Conservation (phyloP, 2,329 filamentous ascomycete species). For the Colletotrichum sp. region DNA sequence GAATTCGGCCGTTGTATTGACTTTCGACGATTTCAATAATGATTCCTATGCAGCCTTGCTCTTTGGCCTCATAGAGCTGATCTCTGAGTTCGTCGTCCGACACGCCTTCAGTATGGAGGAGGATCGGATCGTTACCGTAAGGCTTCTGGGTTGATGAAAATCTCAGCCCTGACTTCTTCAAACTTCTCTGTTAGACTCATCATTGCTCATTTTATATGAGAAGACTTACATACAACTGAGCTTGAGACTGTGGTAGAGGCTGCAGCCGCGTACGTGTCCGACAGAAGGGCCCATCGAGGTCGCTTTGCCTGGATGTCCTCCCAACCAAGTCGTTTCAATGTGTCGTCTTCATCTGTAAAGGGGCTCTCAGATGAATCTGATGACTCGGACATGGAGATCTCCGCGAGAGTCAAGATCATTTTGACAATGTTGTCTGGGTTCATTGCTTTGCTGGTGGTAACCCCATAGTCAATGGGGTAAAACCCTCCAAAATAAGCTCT, state of each 20-base stretch:
- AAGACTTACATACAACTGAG: slow-evolving; percentile 17
- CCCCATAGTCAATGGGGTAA: slow-evolving; percentile 25
- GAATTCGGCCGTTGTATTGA: slow-evolving; percentile 26
- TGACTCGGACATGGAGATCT: slow-evolving; percentile 14
- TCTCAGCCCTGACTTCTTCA: not conserved
- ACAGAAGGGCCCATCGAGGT: slow-evolving; percentile 24
- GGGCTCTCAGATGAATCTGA: slow-evolving; percentile 21
- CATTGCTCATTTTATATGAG: not conserved
- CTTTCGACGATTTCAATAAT: slow-evolving; percentile 27
- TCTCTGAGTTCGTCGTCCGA: slow-evolving; percentile 19
- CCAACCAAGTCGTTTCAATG: slow-evolving; percentile 24
- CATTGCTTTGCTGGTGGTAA: slow-evolving; percentile 19
- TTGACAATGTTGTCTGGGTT: slow-evolving; percentile 24
- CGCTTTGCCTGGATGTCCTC: slow-evolving; percentile 22
- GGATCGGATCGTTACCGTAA: slow-evolving; percentile 21
- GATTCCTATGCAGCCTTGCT: slow-evolving; percentile 26
- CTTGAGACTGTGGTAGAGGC: slow-evolving; percentile 13
- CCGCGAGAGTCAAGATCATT: slow-evolving; percentile 23
- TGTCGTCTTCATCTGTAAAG: slow-evolving; percentile 20
- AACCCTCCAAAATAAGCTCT: slow-evolving; percentile 25
- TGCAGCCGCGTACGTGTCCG: slow-evolving; percentile 27
- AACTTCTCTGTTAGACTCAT: not conserved
- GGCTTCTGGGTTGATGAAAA: not conserved
- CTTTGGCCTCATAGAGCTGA: slow-evolving; percentile 23
- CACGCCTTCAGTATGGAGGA: slow-evolving; percentile 22